Percentiles rank a stretch among this genome's conserved stretches.
Conservation (phyloP, 805 yeast species). For the Suhomyces sp. region DNA sequence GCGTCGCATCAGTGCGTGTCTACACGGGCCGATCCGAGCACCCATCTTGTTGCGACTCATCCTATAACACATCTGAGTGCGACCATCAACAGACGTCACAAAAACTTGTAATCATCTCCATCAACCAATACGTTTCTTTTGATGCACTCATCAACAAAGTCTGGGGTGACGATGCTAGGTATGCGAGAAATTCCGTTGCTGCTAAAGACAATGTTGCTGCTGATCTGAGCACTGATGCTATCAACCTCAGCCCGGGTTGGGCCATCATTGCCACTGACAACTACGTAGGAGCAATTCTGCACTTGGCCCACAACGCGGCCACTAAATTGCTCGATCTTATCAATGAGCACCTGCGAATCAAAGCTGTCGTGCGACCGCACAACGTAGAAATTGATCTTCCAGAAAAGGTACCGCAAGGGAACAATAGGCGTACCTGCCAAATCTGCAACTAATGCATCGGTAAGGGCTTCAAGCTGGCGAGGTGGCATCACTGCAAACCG, state of each 20-base stretch:
- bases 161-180: slow-evolving; percentile 34
- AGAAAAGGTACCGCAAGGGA: slow-evolving; percentile 34
- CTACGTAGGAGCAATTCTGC: slow-evolving; percentile 35
- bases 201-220: slow-evolving; percentile 9
- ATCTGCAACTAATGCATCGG: slow-evolving; percentile 12
- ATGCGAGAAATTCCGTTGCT: slow-evolving; percentile 15
- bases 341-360: slow-evolving; percentile 7
- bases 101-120: slow-evolving; percentile 27
- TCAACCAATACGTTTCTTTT: slow-evolving; percentile 23
- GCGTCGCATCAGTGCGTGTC: neutral
- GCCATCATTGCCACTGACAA: slow-evolving; percentile 22
- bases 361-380: slow-evolving; percentile 9
- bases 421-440: slow-evolving; percentile 6
- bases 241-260: slow-evolving; percentile 8
- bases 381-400: slow-evolving; percentile 32
- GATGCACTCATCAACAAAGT: slow-evolving; percentile 32
- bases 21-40: neutral
- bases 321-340: slow-evolving; percentile 47
- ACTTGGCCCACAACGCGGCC: slow-evolving; percentile 21
- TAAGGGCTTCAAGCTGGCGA: slow-evolving; percentile 8
- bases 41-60: neutral
- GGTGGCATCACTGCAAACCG: slow-evolving; percentile 12
- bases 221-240: slow-evolving; percentile 15
- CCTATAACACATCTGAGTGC: neutral
- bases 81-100: neutral